These are phyloP conservation scores for Firmiana major DNA, from an alignment of 345 rosid species.

Conservation along the genomic window DNA sequence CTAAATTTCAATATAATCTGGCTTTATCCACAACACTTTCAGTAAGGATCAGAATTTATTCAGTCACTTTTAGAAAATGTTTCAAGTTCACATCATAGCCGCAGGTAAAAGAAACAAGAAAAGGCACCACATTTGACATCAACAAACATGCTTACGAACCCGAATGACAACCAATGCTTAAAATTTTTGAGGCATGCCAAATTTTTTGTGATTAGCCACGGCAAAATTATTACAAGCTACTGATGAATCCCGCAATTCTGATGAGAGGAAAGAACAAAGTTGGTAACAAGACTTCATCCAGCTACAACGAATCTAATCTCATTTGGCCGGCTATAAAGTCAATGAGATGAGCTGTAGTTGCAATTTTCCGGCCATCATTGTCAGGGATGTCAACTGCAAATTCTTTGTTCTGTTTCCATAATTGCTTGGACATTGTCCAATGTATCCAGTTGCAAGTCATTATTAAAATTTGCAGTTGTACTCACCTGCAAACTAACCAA, in stretches of 20 bases:
- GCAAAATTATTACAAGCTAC: slow-evolving; percentile 8
- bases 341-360: slow-evolving; percentile 1
- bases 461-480: neutral
- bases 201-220: neutral
- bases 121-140: slow-evolving; percentile 5
- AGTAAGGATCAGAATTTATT: no score
- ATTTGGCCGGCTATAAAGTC: neutral
- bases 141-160: neutral
- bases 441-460: slow-evolving; percentile 9
- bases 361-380: neutral
- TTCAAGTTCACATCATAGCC: neutral
- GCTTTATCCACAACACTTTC: no score
- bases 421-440: neutral
- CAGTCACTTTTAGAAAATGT: neutral
- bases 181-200: neutral
- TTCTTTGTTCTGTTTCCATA: no score
- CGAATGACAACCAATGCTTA: neutral
- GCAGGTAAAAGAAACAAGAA: slow-evolving; percentile 9
- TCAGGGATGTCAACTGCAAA: slow-evolving; percentile 1
- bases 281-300: neutral
- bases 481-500: neutral
- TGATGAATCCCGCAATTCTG: neutral
- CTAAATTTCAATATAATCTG: no score
- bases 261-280: neutral
- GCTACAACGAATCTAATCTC: neutral